Base-by-base conservation (phyloP, 768 basidiomycete species). In the Chalciporus chontae region DNA sequence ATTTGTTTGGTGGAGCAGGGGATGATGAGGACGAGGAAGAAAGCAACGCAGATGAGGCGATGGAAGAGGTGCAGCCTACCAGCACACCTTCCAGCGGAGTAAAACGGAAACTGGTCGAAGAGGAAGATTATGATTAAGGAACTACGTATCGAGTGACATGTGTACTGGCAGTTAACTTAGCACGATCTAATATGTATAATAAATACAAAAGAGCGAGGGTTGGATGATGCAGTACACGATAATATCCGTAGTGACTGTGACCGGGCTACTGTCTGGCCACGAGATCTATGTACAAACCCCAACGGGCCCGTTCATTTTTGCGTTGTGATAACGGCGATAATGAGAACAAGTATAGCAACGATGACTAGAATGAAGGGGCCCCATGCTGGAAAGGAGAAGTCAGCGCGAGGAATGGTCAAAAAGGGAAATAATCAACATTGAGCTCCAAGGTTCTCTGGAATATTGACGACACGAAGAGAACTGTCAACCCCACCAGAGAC, bases 401-500 rank as follows among this genome's bases (percentile, higher is more conserved):
- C 72, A 56, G 34, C 63, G 62, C 21, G 63, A 55, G 40, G 69
- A 57, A 34, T 31, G 64, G 19, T 37, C 2, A 26, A 17, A 4
- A 64, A 57, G 26, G 64, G 45, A 39, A 68, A 34, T 31, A 26
- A 72, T 85, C 55, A 58, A 88, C 86, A 74, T 55, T 74, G 73
- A 26, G 76, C 73, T 31, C 70, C 76, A 23, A 78, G 63, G 11
- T 69, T 70, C 38, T 73, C 72, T 8, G 92, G 91, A 5, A 94
- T 80, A n/a, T 73, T 75, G 26, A 94, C 79, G 38, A 93, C 73
- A 24, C 94, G 81, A 17, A 97, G 72, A 2, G 87, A 82, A 65
- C 90, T 93, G 70, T 98, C 95, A 8, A 90, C 88, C 58, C 93
- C 93, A 15, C 89, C 94, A 5, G 91, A 91, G 17, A 94, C 79